Conservation (phyloP, 2,329 filamentous ascomycete species). For the Purpureocillium takamizusanense region DNA sequence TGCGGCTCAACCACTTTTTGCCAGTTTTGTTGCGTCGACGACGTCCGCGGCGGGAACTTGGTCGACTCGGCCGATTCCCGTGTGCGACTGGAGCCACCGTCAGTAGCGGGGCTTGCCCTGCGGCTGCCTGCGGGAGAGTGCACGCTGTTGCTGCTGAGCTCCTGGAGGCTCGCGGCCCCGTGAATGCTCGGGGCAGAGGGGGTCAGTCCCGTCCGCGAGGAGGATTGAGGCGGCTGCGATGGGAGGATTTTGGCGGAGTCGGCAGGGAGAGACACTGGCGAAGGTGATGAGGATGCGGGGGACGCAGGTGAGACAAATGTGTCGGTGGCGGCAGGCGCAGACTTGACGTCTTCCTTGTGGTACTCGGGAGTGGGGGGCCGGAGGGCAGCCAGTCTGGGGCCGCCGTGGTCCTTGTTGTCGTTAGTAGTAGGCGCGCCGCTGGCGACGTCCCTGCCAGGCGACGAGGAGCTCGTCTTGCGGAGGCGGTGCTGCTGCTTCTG, state of each 20-base stretch:
- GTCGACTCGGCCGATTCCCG: slow-evolving; percentile 11
- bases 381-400: slow-evolving; percentile 13
- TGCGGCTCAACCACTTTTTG: slow-evolving; percentile 10
- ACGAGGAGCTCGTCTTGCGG: background rate
- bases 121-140: slow-evolving; percentile 1
- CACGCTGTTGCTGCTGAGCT: slow-evolving; percentile 6
- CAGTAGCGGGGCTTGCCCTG: slow-evolving; percentile 7
- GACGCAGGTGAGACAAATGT: slow-evolving; percentile 33
- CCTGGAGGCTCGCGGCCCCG: slow-evolving; percentile 13
- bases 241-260: slow-evolving; percentile 7
- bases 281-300: slow-evolving; percentile 34
- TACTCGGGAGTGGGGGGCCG: slow-evolving; percentile 42
- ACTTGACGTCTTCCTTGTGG: slow-evolving; percentile 29
- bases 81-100: slow-evolving; percentile 10
- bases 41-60: slow-evolving; percentile 22
- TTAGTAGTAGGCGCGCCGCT: background rate
- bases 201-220: slow-evolving; percentile 7
- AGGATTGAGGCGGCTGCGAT: slow-evolving; percentile 8
- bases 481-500: slow-evolving; percentile 2
- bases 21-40: slow-evolving; percentile 16
- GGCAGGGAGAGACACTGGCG: slow-evolving; percentile 13
- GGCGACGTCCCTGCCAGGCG: slow-evolving; percentile 1
- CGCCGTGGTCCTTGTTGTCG: background rate
- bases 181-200: slow-evolving; percentile 11
- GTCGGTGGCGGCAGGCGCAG: slow-evolving; percentile 20